Conservation (phyloP, 768 basidiomycete genomes). For the Mycena albidolilacea region DNA sequence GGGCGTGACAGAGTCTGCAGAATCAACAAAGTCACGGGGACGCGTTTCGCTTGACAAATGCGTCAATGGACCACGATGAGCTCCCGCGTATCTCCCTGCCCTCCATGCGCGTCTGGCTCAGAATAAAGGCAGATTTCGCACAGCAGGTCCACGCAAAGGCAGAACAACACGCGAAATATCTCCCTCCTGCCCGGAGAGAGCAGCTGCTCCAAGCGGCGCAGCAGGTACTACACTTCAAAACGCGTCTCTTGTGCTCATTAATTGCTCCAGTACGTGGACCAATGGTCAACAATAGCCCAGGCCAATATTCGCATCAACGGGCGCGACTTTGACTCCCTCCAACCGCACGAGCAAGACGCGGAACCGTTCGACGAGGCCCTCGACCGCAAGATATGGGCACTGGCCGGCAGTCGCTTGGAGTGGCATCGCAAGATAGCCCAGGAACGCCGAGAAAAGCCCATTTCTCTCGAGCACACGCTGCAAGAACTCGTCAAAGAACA, state of each 20-base stretch:
- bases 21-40: conserved; percentile 6
- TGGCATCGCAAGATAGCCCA: conserved; percentile 83
- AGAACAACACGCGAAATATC: not conserved
- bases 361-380: conserved; percentile 91
- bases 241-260: not conserved
- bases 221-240: conserved; percentile 26
- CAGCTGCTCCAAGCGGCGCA: conserved; percentile 6
- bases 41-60: conserved; percentile 9
- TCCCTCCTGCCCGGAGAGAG: not conserved
- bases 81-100: conserved; percentile 28
- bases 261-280: conserved; percentile 68
- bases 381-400: conserved; percentile 85
- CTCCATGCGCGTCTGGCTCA: conserved; percentile 36
- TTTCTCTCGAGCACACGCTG: conserved; percentile 60
- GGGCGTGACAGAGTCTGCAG: not conserved
- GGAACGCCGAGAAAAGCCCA: conserved; percentile 74
- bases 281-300: conserved; percentile 72
- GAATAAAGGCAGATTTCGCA: conserved; percentile 27
- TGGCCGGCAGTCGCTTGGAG: conserved; percentile 80
- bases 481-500: conserved; percentile 50
- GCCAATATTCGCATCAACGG: conserved; percentile 88
- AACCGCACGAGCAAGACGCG: conserved; percentile 72
- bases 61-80: conserved; percentile 23
- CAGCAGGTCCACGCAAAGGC: not conserved
- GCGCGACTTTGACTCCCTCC: conserved; percentile 78